phyloP scores from a whole-genome alignment of 2,329 filamentous ascomycete genomes.

The Macrophomina pseudophaseolina region DNA sequence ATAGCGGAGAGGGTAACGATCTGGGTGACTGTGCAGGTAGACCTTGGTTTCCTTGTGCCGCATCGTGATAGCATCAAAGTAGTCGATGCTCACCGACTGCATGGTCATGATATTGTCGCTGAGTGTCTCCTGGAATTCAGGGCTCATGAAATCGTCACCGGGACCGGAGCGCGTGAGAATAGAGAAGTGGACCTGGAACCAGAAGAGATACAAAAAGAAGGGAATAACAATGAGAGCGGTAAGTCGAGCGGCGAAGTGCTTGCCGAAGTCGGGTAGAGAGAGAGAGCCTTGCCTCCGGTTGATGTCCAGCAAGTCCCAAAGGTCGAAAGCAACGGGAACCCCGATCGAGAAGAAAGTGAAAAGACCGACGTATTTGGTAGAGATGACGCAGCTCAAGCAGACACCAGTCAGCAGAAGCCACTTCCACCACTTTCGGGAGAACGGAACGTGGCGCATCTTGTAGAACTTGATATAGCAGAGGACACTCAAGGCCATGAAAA shows the following conservation, averaged over 20 bases:
- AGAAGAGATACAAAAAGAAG: constrained; percentile 98
- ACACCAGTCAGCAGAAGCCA: constrained; percentile 97
- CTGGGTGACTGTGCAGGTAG: constrained; percentile 91
- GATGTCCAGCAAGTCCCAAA: constrained; percentile 93
- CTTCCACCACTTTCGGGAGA: constrained; percentile 99
- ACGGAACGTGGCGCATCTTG: constrained; percentile 87
- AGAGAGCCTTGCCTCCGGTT: constrained; percentile 84
- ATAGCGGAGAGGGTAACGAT: constrained; percentile 89
- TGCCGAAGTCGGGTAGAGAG: constrained; percentile 76
- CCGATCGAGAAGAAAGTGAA: constrained; percentile 98
- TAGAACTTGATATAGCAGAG: constrained; percentile 97
- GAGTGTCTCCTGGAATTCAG: constrained; percentile 95
- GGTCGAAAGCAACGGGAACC: constrained; percentile 88
- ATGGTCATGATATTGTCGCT: constrained; percentile 93
- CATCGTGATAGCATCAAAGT: constrained; percentile 85
- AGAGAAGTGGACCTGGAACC: constrained; percentile 99
- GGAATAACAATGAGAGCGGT: constrained; percentile 86
- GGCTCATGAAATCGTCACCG: constrained; percentile 98
- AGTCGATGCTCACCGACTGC: constrained; percentile 84
- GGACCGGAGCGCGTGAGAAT: constrained; percentile 88
- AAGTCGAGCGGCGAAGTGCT: constrained; percentile 89
- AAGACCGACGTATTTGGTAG: constrained; percentile 94
- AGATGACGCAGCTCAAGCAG: constrained; percentile 94
- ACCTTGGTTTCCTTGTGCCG: constrained; percentile 97
- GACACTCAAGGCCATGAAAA: constrained; percentile 95